Percentiles rank a stretch among this genome's conserved stretches.
These are phyloP conservation scores for Lepiota subincarnata DNA, from an alignment of 768 basidiomycete genomes.

Conservation along the genomic window DNA sequence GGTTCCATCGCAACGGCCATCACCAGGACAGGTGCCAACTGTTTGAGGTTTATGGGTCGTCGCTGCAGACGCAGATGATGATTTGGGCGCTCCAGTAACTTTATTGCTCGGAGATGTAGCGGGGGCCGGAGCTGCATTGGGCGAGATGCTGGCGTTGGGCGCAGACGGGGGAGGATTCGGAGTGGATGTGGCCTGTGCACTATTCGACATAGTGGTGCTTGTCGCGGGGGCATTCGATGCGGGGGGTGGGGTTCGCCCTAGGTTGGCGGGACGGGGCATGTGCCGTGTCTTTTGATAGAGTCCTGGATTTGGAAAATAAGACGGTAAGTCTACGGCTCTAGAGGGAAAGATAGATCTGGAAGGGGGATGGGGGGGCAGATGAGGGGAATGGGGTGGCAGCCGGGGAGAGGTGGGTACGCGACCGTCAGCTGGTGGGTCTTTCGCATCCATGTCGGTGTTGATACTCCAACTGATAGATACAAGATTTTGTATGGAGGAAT, in stretches of 20 bases:
- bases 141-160: not conserved
- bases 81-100: not conserved
- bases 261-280: constrained; percentile 65
- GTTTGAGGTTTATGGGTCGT: constrained; percentile 19
- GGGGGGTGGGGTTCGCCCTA: constrained; percentile 37
- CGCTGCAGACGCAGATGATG: constrained; percentile 9
- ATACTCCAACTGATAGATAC: constrained; percentile 3
- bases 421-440: constrained; percentile 7
- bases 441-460: constrained; percentile 7
- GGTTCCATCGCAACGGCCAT: constrained; percentile 96
- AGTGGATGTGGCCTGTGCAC: constrained; percentile 8
- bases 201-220: constrained; percentile 3
- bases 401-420: constrained; percentile 10
- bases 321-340: constrained; percentile 25
- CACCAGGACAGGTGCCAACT: constrained; percentile 91
- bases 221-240: constrained; percentile 12
- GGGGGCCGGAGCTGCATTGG: constrained; percentile 3
- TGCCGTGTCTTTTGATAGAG: constrained; percentile 83
- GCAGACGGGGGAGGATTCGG: not conserved
- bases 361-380: constrained; percentile 12
- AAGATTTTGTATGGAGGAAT: constrained; percentile 9
- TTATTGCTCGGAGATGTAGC: constrained; percentile 11
- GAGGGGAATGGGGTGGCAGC: constrained; percentile 15
- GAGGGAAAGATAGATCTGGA: constrained; percentile 15
- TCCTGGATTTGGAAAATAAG: constrained; percentile 41